Conservation (phyloP, 176 grass and related monocot genomes). For the Oropetium thomaeum region DNA sequence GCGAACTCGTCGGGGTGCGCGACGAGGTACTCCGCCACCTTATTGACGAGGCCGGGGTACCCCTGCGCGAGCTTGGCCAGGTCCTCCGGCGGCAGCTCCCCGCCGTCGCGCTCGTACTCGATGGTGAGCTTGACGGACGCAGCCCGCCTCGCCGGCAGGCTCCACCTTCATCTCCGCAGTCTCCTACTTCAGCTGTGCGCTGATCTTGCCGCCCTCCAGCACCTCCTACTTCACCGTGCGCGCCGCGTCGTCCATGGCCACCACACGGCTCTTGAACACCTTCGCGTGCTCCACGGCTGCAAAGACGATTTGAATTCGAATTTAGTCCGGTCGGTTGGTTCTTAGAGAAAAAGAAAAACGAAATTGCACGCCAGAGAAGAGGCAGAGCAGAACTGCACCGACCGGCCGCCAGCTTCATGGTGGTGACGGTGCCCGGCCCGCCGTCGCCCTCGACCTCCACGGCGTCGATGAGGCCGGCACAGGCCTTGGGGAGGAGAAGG, state of each 20-base stretch:
- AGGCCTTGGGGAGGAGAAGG: constrained; percentile 2
- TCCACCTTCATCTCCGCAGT: constrained; percentile 17
- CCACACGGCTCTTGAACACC: not conserved
- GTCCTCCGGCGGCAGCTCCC: constrained; percentile 6
- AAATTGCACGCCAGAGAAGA: too few relatives aligned
- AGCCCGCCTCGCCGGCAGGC: constrained; percentile 3
- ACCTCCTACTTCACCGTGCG: not conserved
- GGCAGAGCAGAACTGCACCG: not conserved
- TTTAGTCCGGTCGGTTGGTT: too few relatives aligned
- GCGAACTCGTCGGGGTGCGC: constrained; percentile 26
- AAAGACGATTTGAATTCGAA: too few relatives aligned
- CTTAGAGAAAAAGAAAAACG: too few relatives aligned
- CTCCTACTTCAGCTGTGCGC: constrained; percentile 16
- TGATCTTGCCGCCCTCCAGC: constrained; percentile 13
- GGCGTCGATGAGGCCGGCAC: constrained; percentile 11
- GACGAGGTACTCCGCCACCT: constrained; percentile 39
- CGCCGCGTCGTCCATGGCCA: not conserved
- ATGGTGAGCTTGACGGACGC: constrained; percentile 25
- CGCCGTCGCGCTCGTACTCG: constrained; percentile 38
- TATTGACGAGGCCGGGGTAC: not conserved
- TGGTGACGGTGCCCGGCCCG: constrained; percentile 15
- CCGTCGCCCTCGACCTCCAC: constrained; percentile 29
- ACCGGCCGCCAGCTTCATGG: constrained; percentile 24
- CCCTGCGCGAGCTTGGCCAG: not conserved
- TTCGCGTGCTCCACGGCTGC: not conserved